phyloP scores from a whole-genome alignment of 805 yeast species.

The Candida stauntonica region DNA sequence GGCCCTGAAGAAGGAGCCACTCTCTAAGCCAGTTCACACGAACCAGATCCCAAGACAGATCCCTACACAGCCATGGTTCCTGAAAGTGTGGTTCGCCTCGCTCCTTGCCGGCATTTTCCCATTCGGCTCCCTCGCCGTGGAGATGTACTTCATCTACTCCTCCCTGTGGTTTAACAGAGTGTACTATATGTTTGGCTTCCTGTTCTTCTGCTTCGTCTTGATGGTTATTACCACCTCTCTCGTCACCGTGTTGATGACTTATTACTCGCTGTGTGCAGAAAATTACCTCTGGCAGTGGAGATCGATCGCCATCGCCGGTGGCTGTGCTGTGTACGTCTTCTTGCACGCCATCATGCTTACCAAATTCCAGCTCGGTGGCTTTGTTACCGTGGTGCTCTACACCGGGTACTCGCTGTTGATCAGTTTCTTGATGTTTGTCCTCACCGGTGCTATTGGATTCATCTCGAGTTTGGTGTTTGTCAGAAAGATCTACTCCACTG shows the following conservation, averaged over 20 bases:
- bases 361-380: conserved; percentile 64
- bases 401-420: conserved; percentile 77
- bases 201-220: conserved; percentile 80
- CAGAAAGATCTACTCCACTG: conserved; percentile 73
- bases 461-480: conserved; percentile 69
- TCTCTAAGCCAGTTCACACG: conserved; percentile 77
- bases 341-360: conserved; percentile 76
- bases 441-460: conserved; percentile 89
- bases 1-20: conserved; percentile 57
- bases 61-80: conserved; percentile 85
- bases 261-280: conserved; percentile 82
- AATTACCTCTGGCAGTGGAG: conserved; percentile 99
- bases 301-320: conserved; percentile 80
- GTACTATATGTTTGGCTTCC: conserved; percentile 96
- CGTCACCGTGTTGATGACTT: conserved; percentile 74
- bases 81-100: conserved; percentile 62
- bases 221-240: conserved; percentile 78
- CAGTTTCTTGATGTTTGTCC: conserved; percentile 64
- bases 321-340: conserved; percentile 81
- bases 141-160: conserved; percentile 86
- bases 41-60: conserved; percentile 96
- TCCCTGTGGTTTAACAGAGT: conserved; percentile 92
- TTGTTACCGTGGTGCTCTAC: conserved; percentile 73
- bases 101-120: conserved; percentile 88
- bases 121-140: conserved; percentile 91